Conservation (phyloP, 495 filamentous ascomycete genomes). For the Parathielavia appendiculata region DNA sequence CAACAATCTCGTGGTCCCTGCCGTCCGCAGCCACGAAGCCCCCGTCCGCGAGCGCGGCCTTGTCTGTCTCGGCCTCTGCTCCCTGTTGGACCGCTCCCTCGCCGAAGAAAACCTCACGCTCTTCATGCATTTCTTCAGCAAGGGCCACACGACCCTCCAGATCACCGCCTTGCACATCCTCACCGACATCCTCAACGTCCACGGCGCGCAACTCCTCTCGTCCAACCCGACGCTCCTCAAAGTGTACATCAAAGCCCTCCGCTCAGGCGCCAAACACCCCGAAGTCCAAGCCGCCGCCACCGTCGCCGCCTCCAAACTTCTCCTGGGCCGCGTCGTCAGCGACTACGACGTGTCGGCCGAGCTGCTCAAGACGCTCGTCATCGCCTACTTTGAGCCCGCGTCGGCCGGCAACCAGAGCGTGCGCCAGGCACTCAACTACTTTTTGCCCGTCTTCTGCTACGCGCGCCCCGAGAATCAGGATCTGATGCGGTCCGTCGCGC, state of each 20-base stretch:
- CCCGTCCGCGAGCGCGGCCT: conserved; percentile 88
- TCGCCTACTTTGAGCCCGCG: conserved; percentile 87
- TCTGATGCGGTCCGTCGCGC: conserved; percentile 65
- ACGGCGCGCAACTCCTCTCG: conserved; percentile 67
- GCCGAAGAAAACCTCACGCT: conserved; percentile 90
- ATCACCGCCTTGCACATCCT: conserved; percentile 86
- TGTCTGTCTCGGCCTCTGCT: conserved; percentile 82
- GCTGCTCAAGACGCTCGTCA: conserved; percentile 73
- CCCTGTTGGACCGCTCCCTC: conserved; percentile 82
- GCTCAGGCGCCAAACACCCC: conserved; percentile 58
- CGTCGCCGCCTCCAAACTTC: conserved; percentile 75
- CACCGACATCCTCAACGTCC: conserved; percentile 85
- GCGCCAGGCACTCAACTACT: conserved; percentile 86
- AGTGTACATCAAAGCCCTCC: conserved; percentile 70
- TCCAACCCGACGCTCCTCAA: conserved; percentile 62
- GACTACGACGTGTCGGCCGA: conserved; percentile 55
- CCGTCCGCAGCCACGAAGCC: conserved; percentile 86
- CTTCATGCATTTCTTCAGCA: conserved; percentile 92
- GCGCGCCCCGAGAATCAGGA: conserved; percentile 71
- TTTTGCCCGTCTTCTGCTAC: conserved; percentile 93
- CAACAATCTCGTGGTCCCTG: conserved; percentile 93
- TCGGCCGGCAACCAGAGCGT: conserved; percentile 80
- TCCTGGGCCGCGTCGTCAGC: conserved; percentile 66
- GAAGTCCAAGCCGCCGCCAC: conserved; percentile 79
- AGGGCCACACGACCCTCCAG: conserved; percentile 84